Evolutionary conservation across 352 stramenopile genomes (phyloP), one percentile per base, ranked within the genome.

Genomic region (Phytophthora macrochlamydospora): DNA sequence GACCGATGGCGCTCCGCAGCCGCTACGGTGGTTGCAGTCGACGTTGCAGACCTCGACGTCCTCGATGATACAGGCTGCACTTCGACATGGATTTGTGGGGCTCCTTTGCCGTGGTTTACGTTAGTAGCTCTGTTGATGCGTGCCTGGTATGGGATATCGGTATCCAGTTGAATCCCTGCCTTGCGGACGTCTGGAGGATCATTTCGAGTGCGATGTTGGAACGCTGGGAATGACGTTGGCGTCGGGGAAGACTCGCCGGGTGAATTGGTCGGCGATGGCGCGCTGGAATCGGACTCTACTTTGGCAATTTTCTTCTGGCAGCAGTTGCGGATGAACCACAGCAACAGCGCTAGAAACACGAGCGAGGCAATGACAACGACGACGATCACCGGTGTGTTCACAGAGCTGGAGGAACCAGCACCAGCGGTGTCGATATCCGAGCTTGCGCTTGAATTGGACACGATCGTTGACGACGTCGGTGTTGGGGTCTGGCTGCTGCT

Each of bases 301-400:
- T 51, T 35, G 51, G 40, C 63, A 29, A 51, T 38, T 14, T 68
- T 62, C 31, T 53, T 53, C 52, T 44, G 18, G 18, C 70, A 78
- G 18, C 69, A 78, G 32, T 43, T 50, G 8, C 70, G 66, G 2
- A 78, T 32, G 29, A 72, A 59, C 61, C 66, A 78, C 4, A 62
- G 67, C 54, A 75, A 50, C 4, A 78, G 44, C 12, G 66, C 57
- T n/a, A 78, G 66, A 33, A 78, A 72, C 8, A 78, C 42, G 7
- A 78, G 65, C 1, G 44, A 67, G 3, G 75, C 58, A n/a, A 67
- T 55, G 28, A 78, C 75, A n/a, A 75, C 75, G 4, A 66, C 45
- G 1, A 75, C 18, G 48, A 75, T 69, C 0, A 69, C 61, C 0
- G 61, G 65, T n/a, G 58, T 65, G 40, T 56, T 73, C 53, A 75